A percentile compares a stretch with the other conserved stretches of the same genome.
Conservation (phyloP, 805 yeast species). For the Blastobotrys peoriensis region DNA sequence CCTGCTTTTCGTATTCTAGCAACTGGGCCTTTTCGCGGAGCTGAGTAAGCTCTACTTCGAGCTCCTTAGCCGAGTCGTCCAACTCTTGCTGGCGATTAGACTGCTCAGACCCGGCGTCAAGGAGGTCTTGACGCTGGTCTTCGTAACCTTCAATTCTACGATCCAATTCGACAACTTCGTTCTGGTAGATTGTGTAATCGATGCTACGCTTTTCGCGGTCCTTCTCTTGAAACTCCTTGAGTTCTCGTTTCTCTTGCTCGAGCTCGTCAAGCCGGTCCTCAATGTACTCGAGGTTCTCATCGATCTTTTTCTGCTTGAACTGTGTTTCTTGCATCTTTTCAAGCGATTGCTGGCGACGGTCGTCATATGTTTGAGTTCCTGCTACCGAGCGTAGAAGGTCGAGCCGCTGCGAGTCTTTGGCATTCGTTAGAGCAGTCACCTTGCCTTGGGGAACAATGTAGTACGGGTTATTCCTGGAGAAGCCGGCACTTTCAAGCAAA, state of each 20-base stretch:
- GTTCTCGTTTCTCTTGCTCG: constrained; percentile 71
- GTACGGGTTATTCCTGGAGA: constrained; percentile 83
- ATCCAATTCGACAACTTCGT: constrained; percentile 60
- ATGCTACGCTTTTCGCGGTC: constrained; percentile 63
- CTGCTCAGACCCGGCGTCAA: background rate
- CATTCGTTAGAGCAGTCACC: constrained; percentile 80
- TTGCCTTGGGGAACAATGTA: constrained; percentile 97
- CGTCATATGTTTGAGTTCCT: constrained; percentile 89
- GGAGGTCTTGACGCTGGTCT: background rate
- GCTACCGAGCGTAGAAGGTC: constrained; percentile 82
- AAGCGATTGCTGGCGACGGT: constrained; percentile 67
- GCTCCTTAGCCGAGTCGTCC: constrained; percentile 30
- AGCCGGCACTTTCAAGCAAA: constrained; percentile 84
- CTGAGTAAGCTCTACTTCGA: background rate
- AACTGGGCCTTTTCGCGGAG: background rate
- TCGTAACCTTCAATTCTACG: constrained; percentile 6
- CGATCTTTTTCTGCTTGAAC: constrained; percentile 63
- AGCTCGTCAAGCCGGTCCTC: constrained; percentile 70
- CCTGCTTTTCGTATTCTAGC: background rate
- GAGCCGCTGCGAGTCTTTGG: constrained; percentile 78
- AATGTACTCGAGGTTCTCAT: constrained; percentile 63
- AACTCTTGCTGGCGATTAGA: constrained; percentile 46
- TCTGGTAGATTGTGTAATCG: constrained; percentile 70
- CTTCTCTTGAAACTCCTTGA: constrained; percentile 59
- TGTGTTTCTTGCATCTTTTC: constrained; percentile 74